Evolutionary conservation across 225 moss, liverwort and hornwort genomes (phyloP).

Genomic region (Bryum argenteum): DNA sequence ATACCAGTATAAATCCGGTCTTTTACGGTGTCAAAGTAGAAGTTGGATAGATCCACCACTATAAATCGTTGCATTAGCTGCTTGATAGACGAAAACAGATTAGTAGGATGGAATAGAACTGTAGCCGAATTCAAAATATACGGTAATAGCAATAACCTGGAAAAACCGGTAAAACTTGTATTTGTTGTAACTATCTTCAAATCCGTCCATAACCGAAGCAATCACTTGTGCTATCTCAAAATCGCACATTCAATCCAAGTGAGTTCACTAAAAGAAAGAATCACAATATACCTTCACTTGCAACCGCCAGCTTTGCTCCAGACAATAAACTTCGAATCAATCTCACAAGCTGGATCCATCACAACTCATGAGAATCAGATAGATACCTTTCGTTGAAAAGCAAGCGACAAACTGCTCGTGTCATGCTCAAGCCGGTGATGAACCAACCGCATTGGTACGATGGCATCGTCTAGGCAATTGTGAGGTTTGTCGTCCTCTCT

Average conservation of each 20-base stretch:
- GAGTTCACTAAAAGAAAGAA: too few relatives aligned
- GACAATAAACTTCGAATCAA: too few relatives aligned
- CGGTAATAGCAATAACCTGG: slow-evolving; percentile 57
- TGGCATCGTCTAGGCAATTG: slow-evolving; percentile 64
- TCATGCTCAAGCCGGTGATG: slow-evolving; percentile 52
- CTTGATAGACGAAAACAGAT: slow-evolving; percentile 30
- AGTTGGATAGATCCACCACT: slow-evolving; percentile 93
- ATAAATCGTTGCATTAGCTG: slow-evolving; percentile 93
- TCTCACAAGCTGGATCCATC: too few relatives aligned
- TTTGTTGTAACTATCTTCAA: slow-evolving; percentile 76
- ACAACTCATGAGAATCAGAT: slow-evolving; percentile 12
- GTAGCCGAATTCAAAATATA: slow-evolving; percentile 5
- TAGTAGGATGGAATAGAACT: slow-evolving; percentile 18
- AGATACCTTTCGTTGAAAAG: slow-evolving; percentile 43
- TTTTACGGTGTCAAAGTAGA: slow-evolving; percentile 96
- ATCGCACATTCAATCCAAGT: too few relatives aligned
- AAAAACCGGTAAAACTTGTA: slow-evolving; percentile 94
- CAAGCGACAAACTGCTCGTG: slow-evolving; percentile 35
- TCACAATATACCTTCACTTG: too few relatives aligned
- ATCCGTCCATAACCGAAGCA: slow-evolving; percentile 71
- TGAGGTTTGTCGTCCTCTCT: slow-evolving; percentile 62
- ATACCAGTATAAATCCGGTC: slow-evolving; percentile 97
- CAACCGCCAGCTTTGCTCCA: too few relatives aligned
- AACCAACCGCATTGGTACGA: slow-evolving; percentile 61
- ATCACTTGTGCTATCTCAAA: too few relatives aligned